Percentiles rank a stretch among this genome's conserved stretches.
These are phyloP conservation scores for Pythium scleroteichum DNA, from an alignment of 352 stramenopile genomes.

Conservation along the genomic window DNA sequence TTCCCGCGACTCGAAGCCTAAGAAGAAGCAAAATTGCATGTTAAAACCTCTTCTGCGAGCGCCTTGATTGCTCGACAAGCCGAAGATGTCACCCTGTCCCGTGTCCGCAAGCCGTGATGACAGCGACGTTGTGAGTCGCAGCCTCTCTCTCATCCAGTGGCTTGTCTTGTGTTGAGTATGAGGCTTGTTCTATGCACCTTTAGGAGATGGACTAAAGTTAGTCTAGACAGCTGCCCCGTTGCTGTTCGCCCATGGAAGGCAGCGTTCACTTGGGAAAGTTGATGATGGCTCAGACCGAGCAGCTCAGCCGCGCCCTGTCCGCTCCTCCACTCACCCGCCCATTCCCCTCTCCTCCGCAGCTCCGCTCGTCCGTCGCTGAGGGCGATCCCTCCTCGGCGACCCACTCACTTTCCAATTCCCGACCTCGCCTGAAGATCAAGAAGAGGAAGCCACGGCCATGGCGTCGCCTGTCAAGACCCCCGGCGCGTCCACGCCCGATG, in stretches of 20 bases:
- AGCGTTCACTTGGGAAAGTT: not conserved
- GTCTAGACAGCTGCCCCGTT: not conserved
- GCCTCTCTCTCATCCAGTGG: not conserved
- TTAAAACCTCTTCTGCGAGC: too few species aligned
- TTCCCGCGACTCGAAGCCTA: too few species aligned
- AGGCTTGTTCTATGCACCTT: not conserved
- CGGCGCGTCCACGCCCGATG: slow-evolving; percentile 14
- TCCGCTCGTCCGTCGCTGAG: not conserved
- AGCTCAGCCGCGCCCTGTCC: not conserved
- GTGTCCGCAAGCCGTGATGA: slow-evolving; percentile 11
- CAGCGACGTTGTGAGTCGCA: slow-evolving; percentile 1
- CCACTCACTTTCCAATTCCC: slow-evolving; percentile 16
- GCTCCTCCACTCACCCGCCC: not conserved
- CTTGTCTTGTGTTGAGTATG: not conserved
- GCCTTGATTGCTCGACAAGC: slow-evolving; percentile 10
- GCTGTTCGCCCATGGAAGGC: not conserved
- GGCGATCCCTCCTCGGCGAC: not conserved
- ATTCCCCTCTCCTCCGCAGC: not conserved
- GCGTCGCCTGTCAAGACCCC: slow-evolving; percentile 24
- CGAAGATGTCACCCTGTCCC: slow-evolving; percentile 8
- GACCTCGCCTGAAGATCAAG: not conserved
- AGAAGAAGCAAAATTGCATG: too few species aligned
- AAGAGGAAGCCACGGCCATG: slow-evolving; percentile 4
- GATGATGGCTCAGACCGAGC: not conserved
- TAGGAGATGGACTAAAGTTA: slow-evolving; percentile 15